phyloP scores from a whole-genome alignment of 441 rosid species.

The Bocquillonia castaneifolia region DNA sequence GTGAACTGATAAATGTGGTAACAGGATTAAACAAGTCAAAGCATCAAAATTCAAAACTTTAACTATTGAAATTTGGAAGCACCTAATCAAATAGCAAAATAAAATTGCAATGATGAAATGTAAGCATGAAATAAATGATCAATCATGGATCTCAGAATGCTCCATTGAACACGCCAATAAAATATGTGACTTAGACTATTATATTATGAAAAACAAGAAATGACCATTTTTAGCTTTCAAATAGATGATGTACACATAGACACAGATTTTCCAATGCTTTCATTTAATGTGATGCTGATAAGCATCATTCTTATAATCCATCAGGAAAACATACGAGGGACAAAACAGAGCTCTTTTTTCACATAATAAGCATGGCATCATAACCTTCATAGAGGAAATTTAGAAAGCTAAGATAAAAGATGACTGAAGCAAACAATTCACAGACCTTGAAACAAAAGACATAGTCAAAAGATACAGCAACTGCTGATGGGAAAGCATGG shows the following conservation, averaged over 20 bases:
- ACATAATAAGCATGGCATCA: neutral
- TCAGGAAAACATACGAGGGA: neutral
- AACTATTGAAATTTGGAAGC: too few species aligned
- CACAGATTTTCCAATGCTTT: neutral
- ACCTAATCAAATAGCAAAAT: neutral
- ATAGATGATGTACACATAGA: neutral
- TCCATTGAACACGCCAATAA: neutral
- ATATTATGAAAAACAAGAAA: neutral
- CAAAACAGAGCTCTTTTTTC: neutral
- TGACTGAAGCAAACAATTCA: slow-evolving; percentile 11
- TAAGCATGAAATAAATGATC: neutral
- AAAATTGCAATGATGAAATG: neutral
- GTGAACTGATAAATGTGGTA: neutral
- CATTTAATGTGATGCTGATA: neutral
- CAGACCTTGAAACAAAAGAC: slow-evolving; percentile 94
- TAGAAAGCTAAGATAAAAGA: slow-evolving; percentile 9
- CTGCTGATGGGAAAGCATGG: slow-evolving; percentile 99
- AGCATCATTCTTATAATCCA: neutral
- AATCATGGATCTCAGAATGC: neutral
- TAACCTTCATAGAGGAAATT: slow-evolving; percentile 1
- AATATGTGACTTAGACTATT: neutral
- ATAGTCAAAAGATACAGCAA: slow-evolving; percentile 91
- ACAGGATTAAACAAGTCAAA: neutral
- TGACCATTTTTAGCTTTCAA: neutral
- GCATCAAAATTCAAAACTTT: neutral